Percentiles rank a stretch among this genome's conserved stretches.
Evolutionary conservation across 257 asterid genomes (phyloP).

Genomic region (Henckelia pumila): DNA sequence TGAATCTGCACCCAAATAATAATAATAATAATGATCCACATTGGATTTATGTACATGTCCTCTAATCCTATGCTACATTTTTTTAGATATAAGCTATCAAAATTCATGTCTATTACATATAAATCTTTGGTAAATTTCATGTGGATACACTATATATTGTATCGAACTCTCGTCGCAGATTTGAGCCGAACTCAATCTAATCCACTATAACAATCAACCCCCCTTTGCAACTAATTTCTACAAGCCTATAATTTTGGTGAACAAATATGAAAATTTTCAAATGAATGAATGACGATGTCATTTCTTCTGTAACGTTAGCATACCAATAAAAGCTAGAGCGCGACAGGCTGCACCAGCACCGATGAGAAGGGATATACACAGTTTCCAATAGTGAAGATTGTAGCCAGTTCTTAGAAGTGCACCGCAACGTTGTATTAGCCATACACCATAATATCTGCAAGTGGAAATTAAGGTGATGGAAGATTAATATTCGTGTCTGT

Average conservation of each 20-base stretch:
- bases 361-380: conserved; percentile 48
- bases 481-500: not conserved
- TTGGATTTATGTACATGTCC: not conserved
- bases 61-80: not conserved
- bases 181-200: conserved; percentile 3
- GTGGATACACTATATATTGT: too few species aligned
- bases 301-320: conserved; percentile 42
- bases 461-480: not conserved
- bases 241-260: conserved; percentile 3
- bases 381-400: conserved; percentile 41
- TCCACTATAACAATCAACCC: conserved; percentile 1
- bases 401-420: conserved; percentile 43
- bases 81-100: not conserved
- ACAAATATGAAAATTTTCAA: not conserved
- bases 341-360: conserved; percentile 49
- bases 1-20: too few species aligned
- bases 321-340: conserved; percentile 49
- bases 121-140: not conserved
- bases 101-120: not conserved
- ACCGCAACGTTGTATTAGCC: conserved; percentile 65
- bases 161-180: not conserved
- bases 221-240: conserved; percentile 1
- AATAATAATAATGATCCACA: too few species aligned
- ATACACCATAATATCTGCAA: conserved; percentile 55
- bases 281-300: conserved; percentile 18